A percentile compares a stretch with the other conserved stretches of the same genome.
These are phyloP conservation scores for Rhipidocladum racemiflorum DNA, from an alignment of 176 grass and related monocot species.

Conservation along the genomic window DNA sequence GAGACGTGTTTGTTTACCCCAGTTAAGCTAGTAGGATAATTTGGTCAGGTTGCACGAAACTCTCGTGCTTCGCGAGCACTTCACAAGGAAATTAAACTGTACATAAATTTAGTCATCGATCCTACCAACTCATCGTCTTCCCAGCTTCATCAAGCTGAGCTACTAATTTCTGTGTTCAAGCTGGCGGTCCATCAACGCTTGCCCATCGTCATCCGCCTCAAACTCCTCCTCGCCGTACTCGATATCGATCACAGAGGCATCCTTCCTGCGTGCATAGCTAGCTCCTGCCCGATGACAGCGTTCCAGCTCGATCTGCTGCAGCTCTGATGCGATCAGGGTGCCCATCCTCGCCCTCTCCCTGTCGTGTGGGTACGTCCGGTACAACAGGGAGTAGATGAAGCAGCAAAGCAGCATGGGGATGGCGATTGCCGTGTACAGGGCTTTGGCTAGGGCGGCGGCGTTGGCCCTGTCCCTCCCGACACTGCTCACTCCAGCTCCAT, in stretches of 20 bases:
- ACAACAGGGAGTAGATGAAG: conserved; percentile 77
- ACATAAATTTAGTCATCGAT: no score
- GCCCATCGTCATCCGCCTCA: conserved; percentile 35
- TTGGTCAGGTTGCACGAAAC: no score
- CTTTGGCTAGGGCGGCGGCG: conserved; percentile 68
- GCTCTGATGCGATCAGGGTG: conserved; percentile 54
- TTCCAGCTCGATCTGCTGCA: conserved; percentile 58
- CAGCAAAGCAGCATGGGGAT: conserved; percentile 79
- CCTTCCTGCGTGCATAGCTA: conserved; percentile 24
- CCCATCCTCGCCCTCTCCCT: conserved; percentile 82
- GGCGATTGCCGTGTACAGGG: conserved; percentile 70
- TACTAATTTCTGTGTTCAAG: no score
- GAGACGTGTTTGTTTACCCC: no score
- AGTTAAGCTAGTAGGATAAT: no score
- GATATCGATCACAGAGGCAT: conserved; percentile 46
- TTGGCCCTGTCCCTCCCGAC: conserved; percentile 50
- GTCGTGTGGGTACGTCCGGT: conserved; percentile 66
- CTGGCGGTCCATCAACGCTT: conserved; percentile 34
- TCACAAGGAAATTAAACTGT: no score
- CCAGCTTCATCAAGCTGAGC: no score
- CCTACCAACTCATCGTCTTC: no score
- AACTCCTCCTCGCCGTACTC: conserved; percentile 41
- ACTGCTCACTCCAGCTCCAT: conserved; percentile 7
- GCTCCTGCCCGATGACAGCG: not conserved
- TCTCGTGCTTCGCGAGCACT: no score